Percentiles rank a stretch among this genome's conserved stretches.
Conservation (phyloP, 257 asterid genomes). For the Leptodermis oblonga region DNA sequence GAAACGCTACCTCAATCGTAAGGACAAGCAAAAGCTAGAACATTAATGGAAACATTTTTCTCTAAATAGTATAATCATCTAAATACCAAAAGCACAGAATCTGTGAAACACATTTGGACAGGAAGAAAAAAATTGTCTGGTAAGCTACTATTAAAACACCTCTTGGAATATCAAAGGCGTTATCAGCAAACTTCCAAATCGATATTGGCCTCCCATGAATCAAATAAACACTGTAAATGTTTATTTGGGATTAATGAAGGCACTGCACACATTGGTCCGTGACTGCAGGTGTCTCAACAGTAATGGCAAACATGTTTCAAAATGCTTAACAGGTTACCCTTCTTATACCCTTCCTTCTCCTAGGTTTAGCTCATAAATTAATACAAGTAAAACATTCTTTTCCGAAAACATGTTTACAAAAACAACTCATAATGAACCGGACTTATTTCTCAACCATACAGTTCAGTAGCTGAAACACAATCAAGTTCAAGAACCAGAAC, state of each 20-base stretch:
- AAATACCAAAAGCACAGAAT: neutral
- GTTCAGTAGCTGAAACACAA: neutral
- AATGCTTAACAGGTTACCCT: neutral
- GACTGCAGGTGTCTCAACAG: neutral
- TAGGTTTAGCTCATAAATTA: neutral
- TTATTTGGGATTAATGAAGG: constrained; percentile 41
- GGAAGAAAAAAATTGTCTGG: constrained; percentile 12
- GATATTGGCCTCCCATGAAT: constrained; percentile 50
- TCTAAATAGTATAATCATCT: neutral
- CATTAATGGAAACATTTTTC: neutral
- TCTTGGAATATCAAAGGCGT: constrained; percentile 26
- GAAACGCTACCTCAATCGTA: neutral
- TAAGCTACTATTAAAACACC: constrained; percentile 44
- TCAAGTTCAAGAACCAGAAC: neutral
- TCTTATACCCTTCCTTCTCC: neutral
- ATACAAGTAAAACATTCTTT: neutral
- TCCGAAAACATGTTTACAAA: too few relatives aligned
- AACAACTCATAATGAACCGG: too few relatives aligned
- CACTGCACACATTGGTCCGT: constrained; percentile 2
- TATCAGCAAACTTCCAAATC: constrained; percentile 41
- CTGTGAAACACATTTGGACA: neutral
- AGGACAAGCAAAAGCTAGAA: neutral
- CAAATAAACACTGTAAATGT: constrained; percentile 36
- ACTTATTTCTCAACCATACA: neutral
- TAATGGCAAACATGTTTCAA: neutral